Base-by-base conservation (phyloP, 768 basidiomycete genomes). In the Cyclocybe cylindracea region DNA sequence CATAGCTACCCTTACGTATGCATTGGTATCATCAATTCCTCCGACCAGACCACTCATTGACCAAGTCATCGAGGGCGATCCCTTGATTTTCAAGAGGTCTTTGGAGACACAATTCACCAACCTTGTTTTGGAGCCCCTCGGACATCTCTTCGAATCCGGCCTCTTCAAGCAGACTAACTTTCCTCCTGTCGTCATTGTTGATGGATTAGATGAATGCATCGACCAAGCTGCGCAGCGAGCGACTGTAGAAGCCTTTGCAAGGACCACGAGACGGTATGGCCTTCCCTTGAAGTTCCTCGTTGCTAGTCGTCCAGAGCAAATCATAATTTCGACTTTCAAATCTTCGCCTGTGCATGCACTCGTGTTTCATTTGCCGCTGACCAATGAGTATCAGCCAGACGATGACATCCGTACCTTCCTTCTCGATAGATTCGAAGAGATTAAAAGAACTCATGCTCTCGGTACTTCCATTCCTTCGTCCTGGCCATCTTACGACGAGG, bases 251-350 rank as follows among this genome's bases (percentile, higher is more conserved):
- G 24, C 9, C 2, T 29, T 58, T 18, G 18, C 13, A 16, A 46
- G 13, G 4, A 7, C 36, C 4, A 14, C 46, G 1, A 18, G 5
- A 4, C 16, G 35, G 7, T 5, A 16, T 9, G n/a, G n/a, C 2
- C 14, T 51, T 5, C 51, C 58, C 2, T 10, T 56, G 1, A 44
- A 44, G 14, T 50, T 59, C n/a, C 44, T 56, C 10, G 38, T 59
- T 16, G 45, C 46, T 1, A 56, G 58, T 39, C 58, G 54, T 8
- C 51, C 48, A 16, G 58, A 59, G 18, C 29, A 33, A 7, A 44
- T 53, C 31, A 32, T 59, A 11, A 19, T 10, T 1, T 13, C 2
- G 10, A 10, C 48, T 11, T 56, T 54, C 45, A 40, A 7, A 14
- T 37, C 10, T 0, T 32, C n/a, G 3, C 33, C 29, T n/a, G 10